Percentiles rank a stretch among this genome's conserved stretches.
Conservation (phyloP, 106 monocot species). For the Acorus calamus region DNA sequence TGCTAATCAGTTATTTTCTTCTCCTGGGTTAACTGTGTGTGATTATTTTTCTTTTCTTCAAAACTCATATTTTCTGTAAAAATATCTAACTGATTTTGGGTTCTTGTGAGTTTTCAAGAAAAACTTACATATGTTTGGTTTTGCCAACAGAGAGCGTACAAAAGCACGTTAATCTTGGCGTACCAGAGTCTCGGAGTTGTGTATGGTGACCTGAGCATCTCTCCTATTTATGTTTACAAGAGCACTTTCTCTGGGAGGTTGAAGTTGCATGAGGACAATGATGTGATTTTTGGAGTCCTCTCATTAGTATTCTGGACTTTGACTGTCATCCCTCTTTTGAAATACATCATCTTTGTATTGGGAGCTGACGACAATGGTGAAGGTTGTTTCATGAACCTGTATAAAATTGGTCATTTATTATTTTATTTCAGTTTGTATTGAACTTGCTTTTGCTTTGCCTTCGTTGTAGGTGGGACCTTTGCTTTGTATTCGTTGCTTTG, state of each 20-base stretch:
- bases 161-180: constrained; percentile 25
- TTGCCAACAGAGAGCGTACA: constrained; percentile 29
- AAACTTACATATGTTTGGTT: too few species aligned
- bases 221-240: constrained; percentile 64
- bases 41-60: too few species aligned
- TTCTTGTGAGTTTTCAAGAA: too few species aligned
- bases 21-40: too few species aligned
- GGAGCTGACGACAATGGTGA: constrained; percentile 64
- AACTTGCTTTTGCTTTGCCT: background rate
- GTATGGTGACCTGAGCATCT: constrained; percentile 58
- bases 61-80: too few species aligned
- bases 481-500: constrained; percentile 80
- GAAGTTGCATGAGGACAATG: constrained; percentile 38
- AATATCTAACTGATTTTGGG: too few species aligned
- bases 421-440: background rate
- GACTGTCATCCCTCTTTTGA: constrained; percentile 45
- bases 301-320: constrained; percentile 69
- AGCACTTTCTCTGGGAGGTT: constrained; percentile 53
- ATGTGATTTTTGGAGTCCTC: constrained; percentile 48
- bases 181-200: constrained; percentile 70
- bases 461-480: constrained; percentile 63
- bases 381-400: constrained; percentile 19
- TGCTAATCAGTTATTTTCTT: too few species aligned
- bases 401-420: background rate
- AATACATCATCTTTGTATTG: constrained; percentile 60